Percentiles rank a stretch among this genome's conserved stretches.
These are phyloP conservation scores for Ceratobasidium sp. DNA, from an alignment of 1,284 basidiomycete genomes.

Conservation along the genomic window DNA sequence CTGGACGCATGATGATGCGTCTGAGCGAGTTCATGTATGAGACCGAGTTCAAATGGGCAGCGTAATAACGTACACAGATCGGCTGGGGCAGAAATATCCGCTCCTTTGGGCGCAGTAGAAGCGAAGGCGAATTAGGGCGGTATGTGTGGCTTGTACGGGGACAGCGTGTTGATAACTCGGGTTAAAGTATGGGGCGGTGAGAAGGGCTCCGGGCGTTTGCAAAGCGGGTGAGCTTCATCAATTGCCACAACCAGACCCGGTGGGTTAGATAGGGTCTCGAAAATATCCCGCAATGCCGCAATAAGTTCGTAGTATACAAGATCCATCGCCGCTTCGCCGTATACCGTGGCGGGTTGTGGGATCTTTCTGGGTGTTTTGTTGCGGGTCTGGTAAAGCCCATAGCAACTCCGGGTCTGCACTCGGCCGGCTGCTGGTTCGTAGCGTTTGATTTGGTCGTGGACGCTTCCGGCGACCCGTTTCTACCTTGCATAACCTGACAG, in stretches of 20 bases:
- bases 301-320: background rate
- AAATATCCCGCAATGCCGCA: background rate
- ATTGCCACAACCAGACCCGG: background rate
- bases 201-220: background rate
- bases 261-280: background rate
- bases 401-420: no score
- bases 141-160: background rate
- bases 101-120: background rate
- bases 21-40: background rate
- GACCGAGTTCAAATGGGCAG: no score
- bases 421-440: background rate
- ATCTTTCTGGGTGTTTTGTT: no score
- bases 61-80: background rate
- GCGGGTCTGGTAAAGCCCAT: no score
- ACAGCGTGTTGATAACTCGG: background rate
- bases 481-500: background rate
- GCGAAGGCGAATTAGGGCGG: slow-evolving; percentile 7
- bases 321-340: background rate
- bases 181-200: background rate
- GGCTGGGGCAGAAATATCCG: slow-evolving; percentile 1
- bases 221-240: slow-evolving; percentile 12
- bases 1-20: background rate
- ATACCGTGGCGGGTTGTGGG: no score
- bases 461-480: background rate
- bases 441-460: background rate